A percentile compares a stretch with the other conserved stretches of the same genome.
Conservation (phyloP, 768 basidiomycete species). For the Trametes gibbosa region DNA sequence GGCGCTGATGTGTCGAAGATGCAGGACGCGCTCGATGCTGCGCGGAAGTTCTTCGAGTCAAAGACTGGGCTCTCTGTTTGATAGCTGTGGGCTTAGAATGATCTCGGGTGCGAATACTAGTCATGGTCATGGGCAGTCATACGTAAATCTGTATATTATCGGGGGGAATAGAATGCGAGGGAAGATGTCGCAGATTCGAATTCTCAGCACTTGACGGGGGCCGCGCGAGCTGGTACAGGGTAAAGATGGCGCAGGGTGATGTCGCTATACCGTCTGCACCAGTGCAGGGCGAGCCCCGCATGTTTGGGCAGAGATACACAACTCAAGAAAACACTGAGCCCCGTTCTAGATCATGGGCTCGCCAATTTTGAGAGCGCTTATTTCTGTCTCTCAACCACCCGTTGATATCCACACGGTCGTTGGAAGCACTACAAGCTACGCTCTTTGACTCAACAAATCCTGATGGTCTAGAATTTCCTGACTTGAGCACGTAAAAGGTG, state of each 20-base stretch:
- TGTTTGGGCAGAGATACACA: no score
- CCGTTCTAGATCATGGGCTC: no score
- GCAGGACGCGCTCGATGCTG: constrained; percentile 62
- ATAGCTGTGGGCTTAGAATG: background rate
- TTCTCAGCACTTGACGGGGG: background rate
- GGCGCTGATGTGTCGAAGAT: constrained; percentile 65
- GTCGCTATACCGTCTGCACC: no score
- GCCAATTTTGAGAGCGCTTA: background rate
- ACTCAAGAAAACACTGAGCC: no score
- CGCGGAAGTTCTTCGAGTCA: constrained; percentile 39
- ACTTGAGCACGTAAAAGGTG: background rate
- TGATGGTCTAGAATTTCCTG: background rate
- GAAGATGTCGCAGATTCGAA: background rate
- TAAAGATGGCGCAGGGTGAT: no score
- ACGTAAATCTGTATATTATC: constrained; percentile 20
- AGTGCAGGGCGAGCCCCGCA: no score
- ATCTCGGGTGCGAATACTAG: background rate
- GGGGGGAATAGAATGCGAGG: constrained; percentile 7
- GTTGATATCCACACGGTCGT: no score
- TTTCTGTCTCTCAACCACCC: background rate
- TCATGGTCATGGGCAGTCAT: constrained; percentile 1
- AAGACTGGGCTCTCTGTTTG: constrained; percentile 15
- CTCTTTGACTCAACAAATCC: background rate
- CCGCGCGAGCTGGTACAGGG: background rate
- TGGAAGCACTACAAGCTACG: no score